Evolutionary conservation across 129 eudicot species (phyloP).

Genomic region (Sambucus nigra): DNA sequence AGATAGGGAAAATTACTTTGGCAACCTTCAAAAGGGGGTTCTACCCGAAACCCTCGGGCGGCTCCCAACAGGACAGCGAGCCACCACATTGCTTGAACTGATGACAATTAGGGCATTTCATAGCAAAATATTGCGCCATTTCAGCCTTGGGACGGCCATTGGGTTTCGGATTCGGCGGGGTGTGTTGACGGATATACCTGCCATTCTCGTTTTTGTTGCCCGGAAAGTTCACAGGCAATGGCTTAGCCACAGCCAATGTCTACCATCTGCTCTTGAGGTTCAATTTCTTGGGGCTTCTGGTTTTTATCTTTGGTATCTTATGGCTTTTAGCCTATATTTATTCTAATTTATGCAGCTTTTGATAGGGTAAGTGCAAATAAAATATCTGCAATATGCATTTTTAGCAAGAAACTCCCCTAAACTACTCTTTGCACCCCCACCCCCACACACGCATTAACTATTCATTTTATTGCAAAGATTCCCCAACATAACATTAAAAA

Average conservation of each 20-base stretch:
- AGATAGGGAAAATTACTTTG: conserved; percentile 69
- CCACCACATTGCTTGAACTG: conserved; percentile 64
- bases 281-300: conserved; percentile 9
- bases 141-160: conserved; percentile 75
- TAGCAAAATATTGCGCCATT: conserved; percentile 56
- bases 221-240: conserved; percentile 67
- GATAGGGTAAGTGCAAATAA: too few species aligned
- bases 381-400: too few species aligned
- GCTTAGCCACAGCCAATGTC: conserved; percentile 49
- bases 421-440: too few species aligned
- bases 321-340: background rate
- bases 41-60: conserved; percentile 66
- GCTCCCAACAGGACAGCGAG: conserved; percentile 64
- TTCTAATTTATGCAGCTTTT: too few species aligned
- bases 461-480: too few species aligned
- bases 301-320: conserved; percentile 5
- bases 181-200: conserved; percentile 61
- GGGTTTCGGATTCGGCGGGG: conserved; percentile 67
- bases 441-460: too few species aligned
- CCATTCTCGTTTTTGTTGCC: conserved; percentile 39
- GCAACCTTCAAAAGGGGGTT: conserved; percentile 71
- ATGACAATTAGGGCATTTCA: conserved; percentile 87
- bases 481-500: too few species aligned
- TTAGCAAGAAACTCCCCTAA: too few species aligned
- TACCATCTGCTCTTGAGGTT: conserved; percentile 83